Percentiles rank a stretch among this genome's conserved stretches.
Conservation (phyloP, 1,284 basidiomycete species). For the Ganoderma multipileum region DNA sequence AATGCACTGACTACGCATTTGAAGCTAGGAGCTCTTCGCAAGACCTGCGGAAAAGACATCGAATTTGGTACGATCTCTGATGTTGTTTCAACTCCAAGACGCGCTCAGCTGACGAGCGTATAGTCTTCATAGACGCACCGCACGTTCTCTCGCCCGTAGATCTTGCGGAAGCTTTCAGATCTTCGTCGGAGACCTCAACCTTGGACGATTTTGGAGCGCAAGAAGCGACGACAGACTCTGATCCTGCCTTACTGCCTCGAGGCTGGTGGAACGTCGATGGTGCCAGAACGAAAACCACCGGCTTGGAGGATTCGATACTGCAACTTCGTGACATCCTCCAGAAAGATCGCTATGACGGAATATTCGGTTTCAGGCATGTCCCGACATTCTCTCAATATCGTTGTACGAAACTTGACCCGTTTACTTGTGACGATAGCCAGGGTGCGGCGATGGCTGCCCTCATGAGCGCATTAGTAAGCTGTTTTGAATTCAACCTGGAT, state of each 20-base stretch:
- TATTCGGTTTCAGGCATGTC: constrained; percentile 79
- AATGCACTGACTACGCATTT: constrained; percentile 4
- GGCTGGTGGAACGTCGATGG: constrained; percentile 78
- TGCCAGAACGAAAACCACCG: constrained; percentile 58
- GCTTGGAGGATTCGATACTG: constrained; percentile 64
- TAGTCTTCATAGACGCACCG: constrained; percentile 86
- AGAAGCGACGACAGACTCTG: constrained; percentile 57
- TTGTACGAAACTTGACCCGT: not conserved
- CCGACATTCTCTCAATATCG: not conserved
- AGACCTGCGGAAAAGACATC: constrained; percentile 69
- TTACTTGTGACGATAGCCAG: constrained; percentile 56
- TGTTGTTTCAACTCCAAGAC: not conserved
- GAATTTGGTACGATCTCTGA: constrained; percentile 63
- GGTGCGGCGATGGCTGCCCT: constrained; percentile 84
- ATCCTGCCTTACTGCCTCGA: constrained; percentile 73
- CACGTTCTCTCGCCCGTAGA: constrained; percentile 78
- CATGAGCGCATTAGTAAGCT: constrained; percentile 70
- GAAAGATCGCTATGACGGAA: constrained; percentile 71
- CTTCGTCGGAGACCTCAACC: constrained; percentile 35
- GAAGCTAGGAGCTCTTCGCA: constrained; percentile 78
- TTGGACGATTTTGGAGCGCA: constrained; percentile 61
- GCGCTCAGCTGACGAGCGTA: constrained; percentile 8
- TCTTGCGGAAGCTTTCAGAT: constrained; percentile 49
- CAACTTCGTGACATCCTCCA: constrained; percentile 56
- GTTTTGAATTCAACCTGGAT: not conserved